Base-by-base conservation (phyloP, 2,329 filamentous ascomycete species). In the Colletotrichum destructivum region DNA sequence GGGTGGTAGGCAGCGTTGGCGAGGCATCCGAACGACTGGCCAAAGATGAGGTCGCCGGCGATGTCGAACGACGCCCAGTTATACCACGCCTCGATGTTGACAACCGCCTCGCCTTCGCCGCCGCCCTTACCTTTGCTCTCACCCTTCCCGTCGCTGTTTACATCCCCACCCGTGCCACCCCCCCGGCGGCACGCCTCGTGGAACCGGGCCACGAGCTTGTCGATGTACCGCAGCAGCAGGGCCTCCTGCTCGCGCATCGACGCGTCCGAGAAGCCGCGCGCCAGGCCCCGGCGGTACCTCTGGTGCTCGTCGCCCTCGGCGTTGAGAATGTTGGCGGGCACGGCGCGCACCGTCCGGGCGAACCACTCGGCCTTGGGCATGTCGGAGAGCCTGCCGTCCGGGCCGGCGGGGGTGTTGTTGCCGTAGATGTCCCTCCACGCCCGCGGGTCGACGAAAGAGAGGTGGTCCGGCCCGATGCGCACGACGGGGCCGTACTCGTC, bases 391-490 rank as follows among this genome's bases (percentile, higher is more conserved):
- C 26, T 26, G 4, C 26, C 38, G 2, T 59, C 61, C 6, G 38
- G 51, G 31, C 40, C 38, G 31, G n/a, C 31, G 7, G 31, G 31
- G 16, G 51, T 42, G 4, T 46, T 61, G 21, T 52, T 54, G 44
- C 79, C 81, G 62, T 84, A 84, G 21, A 85, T 85, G 13, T 83
- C 81, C 62, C 80, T 81, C 81, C 80, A 84, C 1, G 80, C 81
- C 9, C 76, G 60, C 4, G 76, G 46, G 2, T 78, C 77, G 13
- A 78, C 80, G 67, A 84, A 84, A 1, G 81, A 79, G 5, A 87
- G 76, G 40, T 81, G 76, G 31, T 81, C 79, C 0, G 84, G 84
- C 0, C 76, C 78, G 8, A 83, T 76, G 2, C 85, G 81, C 12
- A 87, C 79, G 0, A 85, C 78, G 16, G 75, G 73, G 12, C 78